Base-by-base conservation (phyloP, 2,329 filamentous ascomycete species). In the Lanzia echinophila region DNA sequence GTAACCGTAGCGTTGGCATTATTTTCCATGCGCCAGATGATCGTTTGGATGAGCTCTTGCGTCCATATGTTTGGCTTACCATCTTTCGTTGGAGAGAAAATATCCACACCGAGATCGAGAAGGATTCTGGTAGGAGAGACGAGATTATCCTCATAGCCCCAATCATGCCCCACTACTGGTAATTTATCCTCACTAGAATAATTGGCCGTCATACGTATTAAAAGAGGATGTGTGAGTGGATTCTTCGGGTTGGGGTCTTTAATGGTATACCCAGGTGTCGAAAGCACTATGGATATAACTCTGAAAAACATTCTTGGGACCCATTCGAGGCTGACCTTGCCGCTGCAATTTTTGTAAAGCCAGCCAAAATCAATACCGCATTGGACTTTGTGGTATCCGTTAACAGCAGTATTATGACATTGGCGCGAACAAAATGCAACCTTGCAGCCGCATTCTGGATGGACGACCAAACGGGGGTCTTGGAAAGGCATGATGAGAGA, bases 11-110 rank as follows among this genome's bases (percentile, higher is more conserved):
- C 58, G 15, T 62, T 64, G 1, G 63, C 60, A 22, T 67, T 67
- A 24, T 67, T 67, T 2, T 63, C 55, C 13, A 66, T 33, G 3
- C 63, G 53, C 60, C 61, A 65, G 38, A 49, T 56, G 6, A 65
- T 61, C 0, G 65, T 67, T 38, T 65, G 62, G 10, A 67, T 60
- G 2, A 63, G 55, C 47, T 65, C 64, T 0, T 50, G 65, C 3
- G 55, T 57, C 56, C 57, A 62, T 5, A 43, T 33, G 24, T 47
- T 53, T 19, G 36, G 28, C 17, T 32, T 33, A 2, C 33, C 50
- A 15, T 31, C 15, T 3, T 41, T 6, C 19, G 6, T 19, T 11
- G 47, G 36, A n/a, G n/a, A n/a, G 19, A 51, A 66, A 32, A 64
- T 60, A 36, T 67, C 54, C 13, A 68, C 49, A 1, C 61, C 60